Evolutionary conservation across 805 yeast species (phyloP).

Genomic region (Jamesozyma hellenica): DNA sequence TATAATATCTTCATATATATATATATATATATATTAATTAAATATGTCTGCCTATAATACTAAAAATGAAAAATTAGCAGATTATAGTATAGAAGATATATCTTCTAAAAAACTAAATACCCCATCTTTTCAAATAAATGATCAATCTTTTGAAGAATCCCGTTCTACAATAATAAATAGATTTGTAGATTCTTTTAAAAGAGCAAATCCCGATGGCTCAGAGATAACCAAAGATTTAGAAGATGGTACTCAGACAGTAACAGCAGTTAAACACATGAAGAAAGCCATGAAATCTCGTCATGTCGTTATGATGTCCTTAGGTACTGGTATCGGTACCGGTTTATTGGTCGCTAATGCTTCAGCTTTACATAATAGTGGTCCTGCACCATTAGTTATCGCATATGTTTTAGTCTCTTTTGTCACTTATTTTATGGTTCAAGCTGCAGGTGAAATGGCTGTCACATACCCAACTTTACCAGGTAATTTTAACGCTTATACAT

Average conservation of each 20-base stretch:
- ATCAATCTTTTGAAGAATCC: background rate
- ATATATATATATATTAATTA: too few species aligned
- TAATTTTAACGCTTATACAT: slow-evolving; percentile 32
- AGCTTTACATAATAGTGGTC: slow-evolving; percentile 37
- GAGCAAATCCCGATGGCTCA: slow-evolving; percentile 9
- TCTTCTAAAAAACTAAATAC: slow-evolving; percentile 2
- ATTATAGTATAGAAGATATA: slow-evolving; percentile 1
- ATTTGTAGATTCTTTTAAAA: slow-evolving; percentile 19
- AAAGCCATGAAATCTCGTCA: slow-evolving; percentile 33
- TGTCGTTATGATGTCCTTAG: slow-evolving; percentile 66
- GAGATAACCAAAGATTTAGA: slow-evolving; percentile 12
- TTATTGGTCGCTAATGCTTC: slow-evolving; percentile 47
- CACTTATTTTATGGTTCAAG: slow-evolving; percentile 48
- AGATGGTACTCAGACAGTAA: slow-evolving; percentile 11
- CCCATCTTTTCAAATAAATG: slow-evolving; percentile 1
- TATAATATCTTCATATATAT: too few species aligned
- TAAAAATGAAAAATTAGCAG: slow-evolving; percentile 5
- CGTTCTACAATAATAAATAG: slow-evolving; percentile 2
- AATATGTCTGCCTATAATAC: background rate
- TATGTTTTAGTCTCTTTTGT: slow-evolving; percentile 48
- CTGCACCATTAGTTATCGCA: slow-evolving; percentile 41
- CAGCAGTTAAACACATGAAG: slow-evolving; percentile 10
- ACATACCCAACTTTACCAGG: slow-evolving; percentile 33
- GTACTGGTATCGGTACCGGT: slow-evolving; percentile 78
- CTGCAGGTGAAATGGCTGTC: slow-evolving; percentile 37